These are phyloP conservation scores for Pneumocystis murina DNA, from an alignment of 1,139 yeast species.

Conservation along the genomic window DNA sequence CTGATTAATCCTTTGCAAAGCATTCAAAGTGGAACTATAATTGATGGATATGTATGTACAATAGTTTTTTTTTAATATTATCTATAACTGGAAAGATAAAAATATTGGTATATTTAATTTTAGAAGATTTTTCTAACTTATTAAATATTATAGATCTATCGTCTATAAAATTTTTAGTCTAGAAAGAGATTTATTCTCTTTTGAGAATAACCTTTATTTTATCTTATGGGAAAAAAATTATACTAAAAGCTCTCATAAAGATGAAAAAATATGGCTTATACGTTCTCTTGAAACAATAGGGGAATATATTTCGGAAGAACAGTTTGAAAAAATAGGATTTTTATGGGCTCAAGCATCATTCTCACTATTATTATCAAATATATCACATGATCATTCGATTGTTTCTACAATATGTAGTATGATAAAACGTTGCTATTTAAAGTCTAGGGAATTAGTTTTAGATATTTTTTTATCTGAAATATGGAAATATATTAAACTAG, in stretches of 20 bases:
- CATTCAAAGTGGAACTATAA: not conserved
- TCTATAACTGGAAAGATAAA: not conserved
- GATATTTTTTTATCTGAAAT: constrained; percentile 6
- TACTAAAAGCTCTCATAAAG: not conserved
- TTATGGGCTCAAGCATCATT: constrained; percentile 3
- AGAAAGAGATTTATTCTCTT: not conserved
- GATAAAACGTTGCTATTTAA: not conserved
- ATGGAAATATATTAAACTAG: constrained; percentile 11
- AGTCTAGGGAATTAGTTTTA: not conserved
- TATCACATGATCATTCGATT: not conserved
- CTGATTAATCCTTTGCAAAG: not conserved
- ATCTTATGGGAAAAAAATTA: not conserved
- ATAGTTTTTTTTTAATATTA: not conserved
- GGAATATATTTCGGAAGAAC: not conserved
- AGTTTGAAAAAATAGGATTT: not conserved
- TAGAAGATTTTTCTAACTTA: not conserved
- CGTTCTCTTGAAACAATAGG: constrained; percentile 2
- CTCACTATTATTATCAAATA: not conserved
- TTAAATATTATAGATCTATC: not conserved
- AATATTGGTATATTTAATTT: not conserved
- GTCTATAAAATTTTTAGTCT: not conserved
- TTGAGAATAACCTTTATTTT: not conserved
- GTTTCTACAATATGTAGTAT: not conserved
- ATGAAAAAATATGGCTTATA: constrained; percentile 5
- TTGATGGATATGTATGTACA: not conserved